Evolutionary conservation across 1,139 yeast species (phyloP), one percentile per base, ranked within the genome.

Genomic region (Candida sanyaensis): DNA sequence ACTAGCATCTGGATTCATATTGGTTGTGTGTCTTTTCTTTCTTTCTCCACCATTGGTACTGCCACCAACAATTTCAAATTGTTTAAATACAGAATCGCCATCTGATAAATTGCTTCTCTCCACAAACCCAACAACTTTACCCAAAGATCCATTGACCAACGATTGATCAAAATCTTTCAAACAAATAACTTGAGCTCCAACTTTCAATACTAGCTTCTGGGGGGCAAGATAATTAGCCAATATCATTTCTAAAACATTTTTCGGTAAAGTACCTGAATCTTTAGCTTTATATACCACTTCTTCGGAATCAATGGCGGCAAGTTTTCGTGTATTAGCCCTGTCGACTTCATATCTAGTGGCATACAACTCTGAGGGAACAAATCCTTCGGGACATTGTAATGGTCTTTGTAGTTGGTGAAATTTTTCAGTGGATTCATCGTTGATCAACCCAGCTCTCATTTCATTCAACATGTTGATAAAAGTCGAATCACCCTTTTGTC

Each of bases 171-270:
- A 77, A 63, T 93, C 95, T 64, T 93, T 93, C 51, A 93, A 81
- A 77, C 95, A 85, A 99, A 93, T 95, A 0, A 93, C 99, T 67
- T 93, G 99, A 0, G 97, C 93, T 36, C 92, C 92, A 43, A 78
- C 77, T 59, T 91, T 92, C 56, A 93, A 70, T 10, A 72, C 73
- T 23, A 93, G 65, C 30, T 68, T 68, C 39, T 75, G 71, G 1
- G 90, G 92, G 2, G 96, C 95, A 62, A 93, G 72, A 54, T 90
- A 84, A 56, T 84, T 82, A 17, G 21, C 21, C n/a, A 77, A 74
- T 36, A 89, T 65, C 42, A 81, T 59, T 33, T 80, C 75, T 29
- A 71, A 59, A 29, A 69, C 75, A 10, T 71, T 73, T 45, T 77
- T 76, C 8, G 69, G 71, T 42, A 84, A 60, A 0, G 69, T 58